phyloP scores from a whole-genome alignment of 257 asterid genomes.

The Gentiana dahurica region DNA sequence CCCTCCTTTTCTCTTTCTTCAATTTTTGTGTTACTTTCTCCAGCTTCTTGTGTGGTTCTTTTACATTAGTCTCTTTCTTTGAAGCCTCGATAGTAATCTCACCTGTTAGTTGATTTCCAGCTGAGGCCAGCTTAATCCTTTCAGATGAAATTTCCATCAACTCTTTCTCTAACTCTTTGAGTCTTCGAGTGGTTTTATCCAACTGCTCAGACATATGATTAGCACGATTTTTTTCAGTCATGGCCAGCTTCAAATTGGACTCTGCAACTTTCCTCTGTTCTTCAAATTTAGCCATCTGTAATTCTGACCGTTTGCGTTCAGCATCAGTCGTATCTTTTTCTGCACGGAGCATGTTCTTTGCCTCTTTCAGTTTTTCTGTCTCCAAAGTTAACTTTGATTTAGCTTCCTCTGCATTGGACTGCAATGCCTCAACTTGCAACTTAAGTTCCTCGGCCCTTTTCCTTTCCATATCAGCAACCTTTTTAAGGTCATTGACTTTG shows the following conservation, averaged over 20 bases:
- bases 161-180: constrained; percentile 38
- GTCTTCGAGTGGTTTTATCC: constrained; percentile 38
- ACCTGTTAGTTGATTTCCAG: constrained; percentile 13
- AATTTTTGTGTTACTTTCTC: constrained; percentile 31
- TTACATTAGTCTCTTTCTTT: constrained; percentile 20
- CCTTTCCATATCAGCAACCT: constrained; percentile 24
- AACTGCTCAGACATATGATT: constrained; percentile 43
- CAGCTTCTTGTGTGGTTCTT: constrained; percentile 27
- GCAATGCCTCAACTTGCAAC: constrained; percentile 34
- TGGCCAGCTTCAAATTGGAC: constrained; percentile 40
- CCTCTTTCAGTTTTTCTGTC: constrained; percentile 41
- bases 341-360: constrained; percentile 35
- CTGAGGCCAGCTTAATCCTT: constrained; percentile 14
- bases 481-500: constrained; percentile 26
- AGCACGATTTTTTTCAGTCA: constrained; percentile 45
- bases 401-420: constrained; percentile 34
- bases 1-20: constrained; percentile 31
- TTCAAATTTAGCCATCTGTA: constrained; percentile 35
- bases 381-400: constrained; percentile 34
- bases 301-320: constrained; percentile 54
- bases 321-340: constrained; percentile 38
- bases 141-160: constrained; percentile 17
- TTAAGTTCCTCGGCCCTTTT: constrained; percentile 47
- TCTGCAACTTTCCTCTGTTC: constrained; percentile 42
- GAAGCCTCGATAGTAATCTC: constrained; percentile 15